phyloP scores from a whole-genome alignment of 208 protist species.

The Crithidia sp. region DNA sequence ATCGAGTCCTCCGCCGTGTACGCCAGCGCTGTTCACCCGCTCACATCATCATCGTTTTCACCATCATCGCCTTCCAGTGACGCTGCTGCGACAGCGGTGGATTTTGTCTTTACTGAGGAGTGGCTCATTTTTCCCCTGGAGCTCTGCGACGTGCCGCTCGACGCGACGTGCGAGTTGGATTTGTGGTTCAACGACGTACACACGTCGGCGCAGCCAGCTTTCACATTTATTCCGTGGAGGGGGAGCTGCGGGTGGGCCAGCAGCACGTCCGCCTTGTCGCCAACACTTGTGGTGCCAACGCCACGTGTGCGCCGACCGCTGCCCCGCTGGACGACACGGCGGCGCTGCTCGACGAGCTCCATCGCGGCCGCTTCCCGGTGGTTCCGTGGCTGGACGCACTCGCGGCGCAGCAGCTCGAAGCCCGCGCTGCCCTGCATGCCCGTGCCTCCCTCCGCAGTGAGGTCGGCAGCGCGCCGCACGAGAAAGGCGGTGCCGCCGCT shows the following conservation, averaged over 20 bases:
- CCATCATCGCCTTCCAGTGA: too few relatives aligned
- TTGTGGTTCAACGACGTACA: conserved; percentile 21
- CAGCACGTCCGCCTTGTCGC: conserved; percentile 33
- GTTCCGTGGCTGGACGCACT: conserved; percentile 85
- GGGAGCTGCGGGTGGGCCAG: conserved; percentile 59
- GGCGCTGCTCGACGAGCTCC: conserved; percentile 23
- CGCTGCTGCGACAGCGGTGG: neutral
- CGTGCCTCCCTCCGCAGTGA: neutral
- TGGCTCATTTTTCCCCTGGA: conserved; percentile 81
- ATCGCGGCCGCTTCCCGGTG: conserved; percentile 46
- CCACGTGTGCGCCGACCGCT: neutral
- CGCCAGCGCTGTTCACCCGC: neutral
- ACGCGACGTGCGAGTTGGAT: conserved; percentile 47
- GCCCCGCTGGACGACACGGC: neutral
- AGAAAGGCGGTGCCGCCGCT: too few relatives aligned
- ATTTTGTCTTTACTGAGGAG: conserved; percentile 25
- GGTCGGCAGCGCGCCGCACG: too few relatives aligned
- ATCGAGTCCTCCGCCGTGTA: conserved; percentile 51
- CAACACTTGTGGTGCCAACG: neutral
- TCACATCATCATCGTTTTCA: too few relatives aligned
- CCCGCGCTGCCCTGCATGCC: conserved; percentile 8
- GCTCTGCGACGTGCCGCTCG: conserved; percentile 84
- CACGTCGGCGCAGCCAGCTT: conserved; percentile 27
- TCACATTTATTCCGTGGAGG: conserved; percentile 40
- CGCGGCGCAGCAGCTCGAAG: conserved; percentile 49